These are phyloP conservation scores for Talaromyces sp. DNA, from an alignment of 2,329 filamentous ascomycete species.

Conservation along the genomic window DNA sequence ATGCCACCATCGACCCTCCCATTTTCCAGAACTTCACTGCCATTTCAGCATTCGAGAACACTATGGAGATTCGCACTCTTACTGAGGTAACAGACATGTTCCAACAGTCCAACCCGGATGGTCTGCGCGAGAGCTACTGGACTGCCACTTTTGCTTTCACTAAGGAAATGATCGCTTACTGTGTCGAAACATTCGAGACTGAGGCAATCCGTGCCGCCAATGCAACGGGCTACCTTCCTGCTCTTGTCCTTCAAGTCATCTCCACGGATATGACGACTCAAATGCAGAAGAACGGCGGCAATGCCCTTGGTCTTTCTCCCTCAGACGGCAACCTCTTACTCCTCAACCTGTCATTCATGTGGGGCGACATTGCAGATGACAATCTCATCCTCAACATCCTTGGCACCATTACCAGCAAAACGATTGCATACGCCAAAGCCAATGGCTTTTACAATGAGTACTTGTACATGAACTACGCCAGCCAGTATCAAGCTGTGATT, in stretches of 20 bases:
- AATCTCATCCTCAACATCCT: slow-evolving; percentile 27
- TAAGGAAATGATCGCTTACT: slow-evolving; percentile 29
- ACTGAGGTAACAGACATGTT: slow-evolving; percentile 38
- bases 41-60: slow-evolving; percentile 33
- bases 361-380: slow-evolving; percentile 36
- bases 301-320: slow-evolving; percentile 35
- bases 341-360: slow-evolving; percentile 32
- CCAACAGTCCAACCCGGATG: slow-evolving; percentile 34
- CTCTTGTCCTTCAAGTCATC: slow-evolving; percentile 36
- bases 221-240: slow-evolving; percentile 26
- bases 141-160: slow-evolving; percentile 34
- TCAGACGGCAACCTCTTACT: slow-evolving; percentile 29
- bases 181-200: slow-evolving; percentile 28
- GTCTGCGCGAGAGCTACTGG: slow-evolving; percentile 36
- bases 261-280: slow-evolving; percentile 32
- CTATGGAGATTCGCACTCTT: slow-evolving; percentile 30
- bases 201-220: slow-evolving; percentile 25
- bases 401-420: slow-evolving; percentile 29
- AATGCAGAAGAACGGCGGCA: slow-evolving; percentile 35
- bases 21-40: slow-evolving; percentile 41
- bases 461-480: slow-evolving; percentile 52
- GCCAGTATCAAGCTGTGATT: slow-evolving; percentile 44
- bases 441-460: slow-evolving; percentile 34
- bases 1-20: slow-evolving; percentile 36
- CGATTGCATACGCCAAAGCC: slow-evolving; percentile 32